Evolutionary conservation across 23 red algal species (phyloP), one percentile per base, ranked within the genome.

Genomic region (Gracilaria vermiculophylla): DNA sequence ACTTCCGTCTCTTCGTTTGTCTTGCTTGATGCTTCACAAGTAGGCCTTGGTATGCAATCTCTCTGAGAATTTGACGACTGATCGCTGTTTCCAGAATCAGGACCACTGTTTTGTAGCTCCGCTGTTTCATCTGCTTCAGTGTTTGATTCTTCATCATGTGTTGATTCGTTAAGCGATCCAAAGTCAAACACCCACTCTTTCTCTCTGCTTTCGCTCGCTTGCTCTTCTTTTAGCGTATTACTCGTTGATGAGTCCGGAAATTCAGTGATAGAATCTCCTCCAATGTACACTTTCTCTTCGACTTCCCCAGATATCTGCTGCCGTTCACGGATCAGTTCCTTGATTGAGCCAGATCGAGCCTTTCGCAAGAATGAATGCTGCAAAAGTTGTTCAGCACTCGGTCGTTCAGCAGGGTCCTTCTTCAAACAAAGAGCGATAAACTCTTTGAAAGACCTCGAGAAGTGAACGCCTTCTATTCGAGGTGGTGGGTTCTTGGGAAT

Each of bases 401-500:
- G 69, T 44, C 94, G 81, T 13, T 87, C 69, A 10, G 27, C 49
- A 14, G 94, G 94, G 76, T 80, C 52, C 78, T 92, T 96, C 62
- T 90, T 77, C 50, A 96, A 51, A 71, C 94, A 96, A 13, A 80
- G 45, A 21, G 45, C 62, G 28, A 96, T 78, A 82, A 96, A 92
- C 0, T 86, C 65, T 33, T 90, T 89, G 72, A 91, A 96, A 54
- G 87, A 77, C 47, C 55, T 77, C 17, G 92, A 90, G 78, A 81
- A 90, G 13, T 83, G 60, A 29, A 25, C 42, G 31, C 87, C 87
- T 74, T 85, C 80, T 29, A 98, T 76, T 9, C 96, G 74, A 56
- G 96, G 96, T 27, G 96, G 96, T 69, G 92, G 87, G 56, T 76
- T 90, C 78, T 95, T 98, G 2, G 92, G 88, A 67, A 98, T 98